A percentile compares a stretch with the other conserved stretches of the same genome.
Conservation (phyloP, 73 alveolate species). For the Paramecium tetraurelia region DNA sequence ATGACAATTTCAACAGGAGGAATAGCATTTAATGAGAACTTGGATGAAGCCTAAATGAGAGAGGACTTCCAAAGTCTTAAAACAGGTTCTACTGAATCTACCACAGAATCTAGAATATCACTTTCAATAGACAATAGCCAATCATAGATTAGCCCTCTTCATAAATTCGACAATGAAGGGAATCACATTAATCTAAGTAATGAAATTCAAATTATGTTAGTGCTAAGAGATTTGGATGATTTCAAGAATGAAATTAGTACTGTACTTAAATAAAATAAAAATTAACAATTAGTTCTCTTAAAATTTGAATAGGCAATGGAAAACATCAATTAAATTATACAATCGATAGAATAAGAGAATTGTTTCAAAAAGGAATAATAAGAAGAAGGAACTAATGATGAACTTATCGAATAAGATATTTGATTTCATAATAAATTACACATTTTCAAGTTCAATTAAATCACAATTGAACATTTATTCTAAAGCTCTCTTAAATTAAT, state of each 20-base stretch:
- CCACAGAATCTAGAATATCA: conserved; percentile 13
- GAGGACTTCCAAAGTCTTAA: background rate
- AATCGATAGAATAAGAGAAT: background rate
- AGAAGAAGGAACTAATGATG: conserved; percentile 32
- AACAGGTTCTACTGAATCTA: conserved; percentile 38
- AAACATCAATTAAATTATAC: background rate
- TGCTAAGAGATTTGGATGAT: background rate
- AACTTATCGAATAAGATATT: background rate
- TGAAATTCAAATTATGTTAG: background rate
- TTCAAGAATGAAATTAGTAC: background rate
- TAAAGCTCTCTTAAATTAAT: no score
- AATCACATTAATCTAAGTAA: background rate
- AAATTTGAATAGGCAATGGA: background rate
- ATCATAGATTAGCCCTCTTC: background rate
- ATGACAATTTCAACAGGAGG: background rate
- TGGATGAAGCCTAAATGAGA: conserved; percentile 23
- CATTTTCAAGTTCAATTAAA: background rate
- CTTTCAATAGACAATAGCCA: background rate
- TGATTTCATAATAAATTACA: background rate
- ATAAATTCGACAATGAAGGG: background rate
- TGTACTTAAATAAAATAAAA: background rate
- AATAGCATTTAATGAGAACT: background rate
- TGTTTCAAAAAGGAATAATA: background rate
- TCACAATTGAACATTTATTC: background rate
- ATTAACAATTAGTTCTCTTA: background rate